Percentiles rank a stretch among this genome's conserved stretches.
Evolutionary conservation across 371 early-diverging fungal species (phyloP).

Genomic region (Catenaria anguillulae): DNA sequence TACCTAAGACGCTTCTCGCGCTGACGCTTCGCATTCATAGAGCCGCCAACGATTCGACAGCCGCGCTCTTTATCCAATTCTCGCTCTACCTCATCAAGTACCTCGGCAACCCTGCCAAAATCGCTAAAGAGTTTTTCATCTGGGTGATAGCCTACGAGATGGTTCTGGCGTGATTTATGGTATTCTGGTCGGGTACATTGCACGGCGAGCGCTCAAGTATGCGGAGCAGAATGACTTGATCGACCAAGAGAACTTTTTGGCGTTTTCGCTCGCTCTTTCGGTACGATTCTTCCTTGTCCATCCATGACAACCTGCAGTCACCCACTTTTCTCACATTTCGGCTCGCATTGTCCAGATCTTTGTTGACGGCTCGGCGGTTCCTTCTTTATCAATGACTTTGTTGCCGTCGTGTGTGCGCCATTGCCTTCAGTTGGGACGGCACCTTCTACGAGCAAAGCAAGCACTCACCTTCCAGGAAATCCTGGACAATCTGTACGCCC

Average conservation of each 20-base stretch:
- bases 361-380: background rate
- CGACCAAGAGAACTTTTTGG: slow-evolving; percentile 77
- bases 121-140: background rate
- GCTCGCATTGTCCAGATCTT: too few species aligned
- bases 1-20: too few species aligned
- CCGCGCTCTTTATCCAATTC: background rate
- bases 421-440: slow-evolving; percentile 64
- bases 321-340: too few species aligned
- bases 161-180: slow-evolving; percentile 60
- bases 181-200: slow-evolving; percentile 50
- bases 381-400: slow-evolving; percentile 41
- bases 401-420: slow-evolving; percentile 85
- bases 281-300: too few species aligned
- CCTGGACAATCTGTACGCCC: slow-evolving; percentile 49
- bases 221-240: slow-evolving; percentile 57
- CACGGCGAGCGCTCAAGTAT: slow-evolving; percentile 48
- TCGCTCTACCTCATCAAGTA: background rate
- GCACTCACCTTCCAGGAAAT: slow-evolving; percentile 81
- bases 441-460: slow-evolving; percentile 77
- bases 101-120: too few species aligned
- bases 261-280: slow-evolving; percentile 69
- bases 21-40: too few species aligned
- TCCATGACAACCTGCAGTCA: too few species aligned
- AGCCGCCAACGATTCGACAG: slow-evolving; percentile 3
- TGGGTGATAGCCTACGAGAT: slow-evolving; percentile 44